These are phyloP conservation scores for Lipomyces starkeyi DNA, from an alignment of 805 yeast genomes.

Conservation along the genomic window DNA sequence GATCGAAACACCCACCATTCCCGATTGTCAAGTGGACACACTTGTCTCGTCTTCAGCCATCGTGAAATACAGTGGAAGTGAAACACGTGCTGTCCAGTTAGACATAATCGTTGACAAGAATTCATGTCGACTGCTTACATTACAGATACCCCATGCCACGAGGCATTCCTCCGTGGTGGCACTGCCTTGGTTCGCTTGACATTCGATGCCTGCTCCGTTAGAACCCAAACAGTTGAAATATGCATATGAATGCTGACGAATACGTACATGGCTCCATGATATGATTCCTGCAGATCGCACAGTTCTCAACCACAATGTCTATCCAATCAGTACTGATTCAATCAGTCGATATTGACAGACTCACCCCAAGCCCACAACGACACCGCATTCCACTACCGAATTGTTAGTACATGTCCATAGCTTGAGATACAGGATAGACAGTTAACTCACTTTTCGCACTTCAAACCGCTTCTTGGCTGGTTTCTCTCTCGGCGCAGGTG, in stretches of 20 bases:
- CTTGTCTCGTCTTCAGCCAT: constrained; percentile 94
- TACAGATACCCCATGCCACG: constrained; percentile 97
- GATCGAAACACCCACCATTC: constrained; percentile 65
- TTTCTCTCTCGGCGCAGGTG: constrained; percentile 11
- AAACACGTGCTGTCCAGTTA: constrained; percentile 73
- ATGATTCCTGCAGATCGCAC: constrained; percentile 98
- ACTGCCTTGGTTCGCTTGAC: constrained; percentile 81
- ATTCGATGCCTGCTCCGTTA: constrained; percentile 59
- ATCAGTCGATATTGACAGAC: neutral
- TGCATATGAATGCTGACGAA: neutral
- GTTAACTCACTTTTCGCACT: constrained; percentile 64
- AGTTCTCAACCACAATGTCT: constrained; percentile 87
- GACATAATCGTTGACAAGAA: neutral
- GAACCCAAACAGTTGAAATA: neutral
- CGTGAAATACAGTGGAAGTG: constrained; percentile 95
- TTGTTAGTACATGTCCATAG: neutral
- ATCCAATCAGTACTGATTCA: constrained; percentile 20
- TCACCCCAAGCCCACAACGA: constrained; percentile 97
- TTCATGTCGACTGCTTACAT: constrained; percentile 45
- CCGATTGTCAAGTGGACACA: constrained; percentile 93
- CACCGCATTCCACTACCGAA: constrained; percentile 85
- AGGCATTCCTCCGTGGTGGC: constrained; percentile 75
- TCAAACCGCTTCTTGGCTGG: constrained; percentile 74
- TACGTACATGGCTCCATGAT: constrained; percentile 90
- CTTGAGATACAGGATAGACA: neutral